These are phyloP conservation scores for Oxyria digyna DNA, from an alignment of 148 eudicot genomes.

Conservation along the genomic window DNA sequence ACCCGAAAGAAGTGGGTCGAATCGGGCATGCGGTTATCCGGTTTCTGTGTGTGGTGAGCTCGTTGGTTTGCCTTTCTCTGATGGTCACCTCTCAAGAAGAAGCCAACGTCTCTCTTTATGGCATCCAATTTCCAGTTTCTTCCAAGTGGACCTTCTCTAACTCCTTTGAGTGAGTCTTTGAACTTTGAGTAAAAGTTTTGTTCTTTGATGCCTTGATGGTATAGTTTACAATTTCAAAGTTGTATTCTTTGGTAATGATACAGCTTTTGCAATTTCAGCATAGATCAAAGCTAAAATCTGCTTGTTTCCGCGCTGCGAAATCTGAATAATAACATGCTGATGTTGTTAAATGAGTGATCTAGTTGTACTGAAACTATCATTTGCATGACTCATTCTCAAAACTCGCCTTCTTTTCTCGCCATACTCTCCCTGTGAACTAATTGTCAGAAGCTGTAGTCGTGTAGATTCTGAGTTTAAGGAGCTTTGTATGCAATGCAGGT, in stretches of 20 bases:
- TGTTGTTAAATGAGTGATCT: background rate
- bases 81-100: slow-evolving; percentile 65
- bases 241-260: background rate
- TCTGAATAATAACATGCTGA: background rate
- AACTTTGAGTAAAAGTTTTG: no score
- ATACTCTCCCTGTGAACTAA: no score
- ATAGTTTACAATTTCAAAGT: no score
- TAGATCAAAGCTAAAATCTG: background rate
- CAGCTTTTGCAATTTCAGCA: background rate
- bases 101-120: slow-evolving; percentile 45
- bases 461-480: no score
- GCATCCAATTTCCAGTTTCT: slow-evolving; percentile 60
- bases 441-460: no score
- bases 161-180: slow-evolving; percentile 55
- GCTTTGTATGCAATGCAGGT: slow-evolving; percentile 29
- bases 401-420: no score
- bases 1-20: background rate
- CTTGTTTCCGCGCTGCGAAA: background rate
- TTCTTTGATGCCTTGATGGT: no score
- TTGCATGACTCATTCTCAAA: background rate
- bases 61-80: slow-evolving; percentile 27
- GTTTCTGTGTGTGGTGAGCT: slow-evolving; percentile 35
- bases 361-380: background rate
- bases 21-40: slow-evolving; percentile 28
- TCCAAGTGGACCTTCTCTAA: slow-evolving; percentile 83